Conservation (phyloP, 768 basidiomycete genomes). For the Tricholomella constricta region DNA sequence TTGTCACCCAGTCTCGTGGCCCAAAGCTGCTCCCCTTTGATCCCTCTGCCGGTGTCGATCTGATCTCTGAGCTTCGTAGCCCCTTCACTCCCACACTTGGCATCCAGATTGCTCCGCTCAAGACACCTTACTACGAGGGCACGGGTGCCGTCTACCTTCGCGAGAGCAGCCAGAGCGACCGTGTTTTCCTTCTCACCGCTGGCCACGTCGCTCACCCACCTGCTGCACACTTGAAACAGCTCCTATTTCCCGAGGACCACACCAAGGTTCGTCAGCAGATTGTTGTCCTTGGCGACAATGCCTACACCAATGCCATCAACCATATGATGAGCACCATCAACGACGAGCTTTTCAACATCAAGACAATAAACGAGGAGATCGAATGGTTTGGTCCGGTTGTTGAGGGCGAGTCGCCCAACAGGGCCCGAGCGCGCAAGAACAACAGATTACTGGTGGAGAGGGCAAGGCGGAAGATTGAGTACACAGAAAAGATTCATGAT, state of each 20-base stretch:
- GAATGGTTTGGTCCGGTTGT: too few species aligned
- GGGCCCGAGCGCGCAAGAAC: too few species aligned
- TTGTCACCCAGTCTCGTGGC: conserved; percentile 24
- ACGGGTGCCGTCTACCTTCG: conserved; percentile 37
- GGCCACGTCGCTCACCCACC: conserved; percentile 39
- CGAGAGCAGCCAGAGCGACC: conserved; percentile 13
- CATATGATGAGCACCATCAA: too few species aligned
- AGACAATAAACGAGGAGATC: too few species aligned
- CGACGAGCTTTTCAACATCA: too few species aligned
- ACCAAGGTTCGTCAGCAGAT: conserved; percentile 32
- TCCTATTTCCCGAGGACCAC: conserved; percentile 13
- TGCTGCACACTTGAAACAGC: conserved; percentile 24
- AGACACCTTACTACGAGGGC: conserved; percentile 34
- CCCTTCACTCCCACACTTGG: conserved; percentile 39
- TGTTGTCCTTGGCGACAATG: too few species aligned
- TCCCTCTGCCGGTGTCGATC: conserved; percentile 23
- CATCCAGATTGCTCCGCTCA: conserved; percentile 33
- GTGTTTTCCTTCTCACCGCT: conserved; percentile 30
- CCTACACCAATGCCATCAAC: too few species aligned
- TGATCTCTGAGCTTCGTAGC: conserved; percentile 28
- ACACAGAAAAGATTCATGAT: conserved; percentile 26
- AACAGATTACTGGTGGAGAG: conserved; percentile 16
- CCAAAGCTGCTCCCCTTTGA: conserved; percentile 30
- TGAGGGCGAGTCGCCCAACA: too few species aligned
- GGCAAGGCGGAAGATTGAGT: conserved; percentile 23